These are phyloP conservation scores for Penicillium capsulatum DNA, from an alignment of 2,329 filamentous ascomycete species.

Conservation along the genomic window DNA sequence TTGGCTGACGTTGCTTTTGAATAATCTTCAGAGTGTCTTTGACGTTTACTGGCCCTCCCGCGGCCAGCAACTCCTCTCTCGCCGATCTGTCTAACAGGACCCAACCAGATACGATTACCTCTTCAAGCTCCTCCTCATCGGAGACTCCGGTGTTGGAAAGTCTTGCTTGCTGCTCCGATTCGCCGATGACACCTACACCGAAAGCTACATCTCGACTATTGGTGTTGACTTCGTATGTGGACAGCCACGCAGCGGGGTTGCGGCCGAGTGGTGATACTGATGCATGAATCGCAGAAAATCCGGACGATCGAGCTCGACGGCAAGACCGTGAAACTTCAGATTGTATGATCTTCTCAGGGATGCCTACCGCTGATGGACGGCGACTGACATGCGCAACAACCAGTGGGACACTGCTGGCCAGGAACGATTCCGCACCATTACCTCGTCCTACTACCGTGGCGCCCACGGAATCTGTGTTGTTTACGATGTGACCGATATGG, in stretches of 20 bases:
- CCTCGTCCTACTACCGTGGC: slow-evolving; percentile 98
- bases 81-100: slow-evolving; percentile 25
- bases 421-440: slow-evolving; percentile 99
- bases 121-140: slow-evolving; percentile 99
- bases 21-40: no score
- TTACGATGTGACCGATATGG: slow-evolving; percentile 99
- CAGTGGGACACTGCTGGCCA: slow-evolving; percentile 99
- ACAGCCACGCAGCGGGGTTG: slow-evolving; percentile 8
- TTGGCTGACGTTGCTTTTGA: no score
- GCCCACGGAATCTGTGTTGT: slow-evolving; percentile 99
- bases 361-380: slow-evolving; percentile 3
- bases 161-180: slow-evolving; percentile 97
- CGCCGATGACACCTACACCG: slow-evolving; percentile 97
- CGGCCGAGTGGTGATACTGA: slow-evolving; percentile 17
- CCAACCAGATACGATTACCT: slow-evolving; percentile 94
- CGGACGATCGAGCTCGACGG: slow-evolving; percentile 98
- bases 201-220: slow-evolving; percentile 99
- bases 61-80: slow-evolving; percentile 2
- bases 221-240: slow-evolving; percentile 92
- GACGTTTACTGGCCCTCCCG: background rate
- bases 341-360: slow-evolving; percentile 54
- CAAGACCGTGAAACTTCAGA: slow-evolving; percentile 99
- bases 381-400: slow-evolving; percentile 22
- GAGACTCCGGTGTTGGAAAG: slow-evolving; percentile 99
- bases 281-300: slow-evolving; percentile 71